phyloP scores from a whole-genome alignment of 768 basidiomycete genomes.

The Phanerodontia chrysosporium region DNA sequence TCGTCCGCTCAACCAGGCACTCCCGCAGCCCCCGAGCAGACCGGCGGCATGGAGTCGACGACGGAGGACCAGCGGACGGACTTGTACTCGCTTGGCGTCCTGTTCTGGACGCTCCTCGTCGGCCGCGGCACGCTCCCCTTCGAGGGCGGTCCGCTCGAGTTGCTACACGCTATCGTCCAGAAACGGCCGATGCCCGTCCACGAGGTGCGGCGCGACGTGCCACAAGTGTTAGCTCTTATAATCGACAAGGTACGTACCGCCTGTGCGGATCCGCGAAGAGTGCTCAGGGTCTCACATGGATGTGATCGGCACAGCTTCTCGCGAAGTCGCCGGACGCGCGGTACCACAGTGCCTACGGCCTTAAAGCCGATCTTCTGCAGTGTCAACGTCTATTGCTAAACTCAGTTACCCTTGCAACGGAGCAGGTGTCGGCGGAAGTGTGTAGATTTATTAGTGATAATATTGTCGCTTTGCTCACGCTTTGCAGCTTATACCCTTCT shows the following conservation, averaged over 20 bases:
- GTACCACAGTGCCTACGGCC: slow-evolving; percentile 69
- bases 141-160: slow-evolving; percentile 46
- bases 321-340: slow-evolving; percentile 62
- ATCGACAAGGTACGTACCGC: slow-evolving; percentile 52
- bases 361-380: slow-evolving; percentile 63
- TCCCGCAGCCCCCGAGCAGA: slow-evolving; percentile 60
- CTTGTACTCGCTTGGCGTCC: slow-evolving; percentile 66
- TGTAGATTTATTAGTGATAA: not conserved
- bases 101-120: slow-evolving; percentile 74
- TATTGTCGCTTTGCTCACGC: too few species aligned
- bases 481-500: slow-evolving; percentile 58
- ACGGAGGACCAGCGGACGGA: slow-evolving; percentile 73
- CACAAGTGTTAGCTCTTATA: slow-evolving; percentile 65
- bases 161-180: slow-evolving; percentile 68
- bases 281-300: not conserved
- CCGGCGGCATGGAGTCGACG: slow-evolving; percentile 67
- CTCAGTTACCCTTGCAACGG: slow-evolving; percentile 52
- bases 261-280: slow-evolving; percentile 4
- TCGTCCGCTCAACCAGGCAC: not conserved
- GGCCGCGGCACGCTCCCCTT: slow-evolving; percentile 46
- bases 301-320: slow-evolving; percentile 42
- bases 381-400: slow-evolving; percentile 62
- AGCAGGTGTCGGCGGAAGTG: slow-evolving; percentile 51
- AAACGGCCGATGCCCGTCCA: slow-evolving; percentile 73
- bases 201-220: slow-evolving; percentile 68